Evolutionary conservation across 1,284 basidiomycete genomes (phyloP), one percentile per base, ranked within the genome.

Genomic region (Malassezia slooffiae): DNA sequence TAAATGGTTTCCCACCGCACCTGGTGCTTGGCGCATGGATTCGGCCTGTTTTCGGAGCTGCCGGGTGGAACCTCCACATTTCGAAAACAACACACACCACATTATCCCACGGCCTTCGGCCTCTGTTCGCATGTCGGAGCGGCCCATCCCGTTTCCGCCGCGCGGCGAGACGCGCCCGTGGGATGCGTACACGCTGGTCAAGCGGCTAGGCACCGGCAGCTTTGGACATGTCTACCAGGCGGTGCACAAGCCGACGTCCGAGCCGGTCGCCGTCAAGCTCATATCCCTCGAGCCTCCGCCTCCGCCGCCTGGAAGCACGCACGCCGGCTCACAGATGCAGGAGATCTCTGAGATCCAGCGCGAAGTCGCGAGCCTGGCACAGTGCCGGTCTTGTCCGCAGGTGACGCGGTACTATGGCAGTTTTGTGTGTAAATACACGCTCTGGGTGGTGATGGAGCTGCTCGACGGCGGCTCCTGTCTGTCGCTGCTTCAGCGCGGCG

Each of bases 361-460:
- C 67, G 91, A 97, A 72, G 96, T 97, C 56, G 82, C 87, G 11
- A 91, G 86, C 70, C 76, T 97, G 23, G 86, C 90, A 0, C 86
- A 88, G 60, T 93, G 88, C 73, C 44, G 35, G 19, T 87, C 90
- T 67, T 93, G 89, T 8, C 85, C 90, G 71, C 87, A 86, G 70
- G 87, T 97, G 44, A 97, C 91, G 27, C 77, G 82, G 35, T 97
- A 96, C 72, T 96, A 93, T 62, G 91, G 88, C 38, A 90, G 87
- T 43, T 97, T 97, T 70, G 86, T 99, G 50, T 82, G 86, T 54
- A 81, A 85, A 12, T 96, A 91, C 75, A 93, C 95, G 70, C 76
- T 99, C 15, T 97, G 93, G 93, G 97, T 99, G 67, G 77, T 99
- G 63, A 97, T 97, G 93, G 91, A 99, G 71, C 96, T 88, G 70